These are phyloP conservation scores for Cladophialophora chaetospira DNA, from an alignment of 2,329 filamentous ascomycete species.

Conservation along the genomic window DNA sequence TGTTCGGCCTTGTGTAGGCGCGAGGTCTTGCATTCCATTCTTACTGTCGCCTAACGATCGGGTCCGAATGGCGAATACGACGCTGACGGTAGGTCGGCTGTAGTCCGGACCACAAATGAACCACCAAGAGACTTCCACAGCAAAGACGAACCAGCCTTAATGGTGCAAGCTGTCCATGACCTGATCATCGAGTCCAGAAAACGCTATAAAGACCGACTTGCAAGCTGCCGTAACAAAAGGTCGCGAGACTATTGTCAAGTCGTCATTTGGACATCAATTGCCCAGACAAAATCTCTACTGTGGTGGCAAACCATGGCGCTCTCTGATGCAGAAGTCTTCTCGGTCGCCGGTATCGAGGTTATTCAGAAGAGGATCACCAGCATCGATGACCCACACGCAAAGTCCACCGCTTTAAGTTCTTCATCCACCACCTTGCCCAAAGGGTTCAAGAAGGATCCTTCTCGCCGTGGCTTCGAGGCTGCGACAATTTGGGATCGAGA, in stretches of 20 bases:
- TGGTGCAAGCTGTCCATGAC: not conserved
- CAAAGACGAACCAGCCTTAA: no score
- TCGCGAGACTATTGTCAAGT: no score
- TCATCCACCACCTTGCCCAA: slow-evolving; percentile 10
- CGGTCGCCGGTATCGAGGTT: slow-evolving; percentile 8
- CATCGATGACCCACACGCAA: slow-evolving; percentile 10
- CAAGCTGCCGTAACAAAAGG: no score
- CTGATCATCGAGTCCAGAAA: no score
- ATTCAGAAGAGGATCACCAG: slow-evolving; percentile 10
- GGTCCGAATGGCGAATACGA: not conserved
- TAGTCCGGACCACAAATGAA: no score
- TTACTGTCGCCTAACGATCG: not conserved
- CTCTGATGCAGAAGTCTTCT: not conserved
- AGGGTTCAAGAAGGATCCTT: slow-evolving; percentile 5
- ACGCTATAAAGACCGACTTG: no score
- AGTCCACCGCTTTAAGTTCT: slow-evolving; percentile 6
- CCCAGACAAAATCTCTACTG: not conserved
- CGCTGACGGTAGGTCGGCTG: not conserved
- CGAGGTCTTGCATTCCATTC: not conserved
- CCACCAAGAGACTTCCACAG: no score
- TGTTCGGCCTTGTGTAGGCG: not conserved
- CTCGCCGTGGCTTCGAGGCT: slow-evolving; percentile 8
- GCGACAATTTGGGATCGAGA: slow-evolving; percentile 30
- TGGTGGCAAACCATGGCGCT: not conserved
- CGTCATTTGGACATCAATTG: no score